Conservation (phyloP, 116 monocot species). For the Thalassia testudinum region DNA sequence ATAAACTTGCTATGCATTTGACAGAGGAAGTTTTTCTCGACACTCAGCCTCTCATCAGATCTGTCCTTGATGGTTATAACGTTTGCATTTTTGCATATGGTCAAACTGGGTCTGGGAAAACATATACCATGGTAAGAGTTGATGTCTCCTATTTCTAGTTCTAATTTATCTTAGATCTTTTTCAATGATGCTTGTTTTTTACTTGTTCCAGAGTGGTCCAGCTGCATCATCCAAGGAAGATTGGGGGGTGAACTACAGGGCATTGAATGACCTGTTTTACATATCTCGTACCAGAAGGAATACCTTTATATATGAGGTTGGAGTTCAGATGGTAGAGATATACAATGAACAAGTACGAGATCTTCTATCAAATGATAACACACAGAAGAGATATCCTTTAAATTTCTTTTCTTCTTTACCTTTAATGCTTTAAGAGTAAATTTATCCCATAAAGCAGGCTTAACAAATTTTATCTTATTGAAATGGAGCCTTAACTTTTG, state of each 20-base stretch:
- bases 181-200: constrained; percentile 1
- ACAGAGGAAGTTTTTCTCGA: constrained; percentile 60
- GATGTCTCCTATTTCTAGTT: neutral
- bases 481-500: no score
- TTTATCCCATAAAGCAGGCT: no score
- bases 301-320: constrained; percentile 50
- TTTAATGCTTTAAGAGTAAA: no score
- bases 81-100: constrained; percentile 95
- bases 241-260: constrained; percentile 86
- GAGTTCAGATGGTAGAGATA: constrained; percentile 95
- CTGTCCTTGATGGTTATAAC: constrained; percentile 80
- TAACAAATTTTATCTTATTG: no score
- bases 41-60: constrained; percentile 58
- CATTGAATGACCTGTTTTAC: constrained; percentile 75
- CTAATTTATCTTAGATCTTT: no score
- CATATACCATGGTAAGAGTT: constrained; percentile 81
- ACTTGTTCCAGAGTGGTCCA: constrained; percentile 47
- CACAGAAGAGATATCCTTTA: constrained; percentile 78
- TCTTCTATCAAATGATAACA: constrained; percentile 52
- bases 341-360: constrained; percentile 97
- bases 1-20: neutral
- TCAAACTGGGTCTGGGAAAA: constrained; percentile 89
- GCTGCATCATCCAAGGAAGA: constrained; percentile 42
- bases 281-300: constrained; percentile 49
- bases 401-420: no score